Percentiles rank a stretch among this genome's conserved stretches.
Conservation (phyloP, 345 rosid genomes). For the Murraya koenigii region DNA sequence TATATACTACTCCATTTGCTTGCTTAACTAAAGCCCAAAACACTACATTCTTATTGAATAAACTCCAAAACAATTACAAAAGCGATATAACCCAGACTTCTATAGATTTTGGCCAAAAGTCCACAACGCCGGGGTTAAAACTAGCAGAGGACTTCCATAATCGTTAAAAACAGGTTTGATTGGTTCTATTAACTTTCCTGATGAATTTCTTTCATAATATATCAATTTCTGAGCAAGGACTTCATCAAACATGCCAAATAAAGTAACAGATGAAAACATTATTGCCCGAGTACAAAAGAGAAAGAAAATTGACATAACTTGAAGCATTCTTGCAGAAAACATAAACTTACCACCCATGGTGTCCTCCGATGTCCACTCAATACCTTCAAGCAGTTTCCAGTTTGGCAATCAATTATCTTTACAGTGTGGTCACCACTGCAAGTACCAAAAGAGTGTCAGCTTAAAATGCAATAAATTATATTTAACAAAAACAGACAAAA, state of each 20-base stretch:
- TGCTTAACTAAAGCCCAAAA: neutral
- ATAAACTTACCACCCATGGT: conserved; percentile 94
- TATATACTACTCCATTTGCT: neutral
- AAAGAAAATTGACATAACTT: neutral
- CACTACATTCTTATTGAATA: neutral
- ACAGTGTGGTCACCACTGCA: conserved; percentile 96
- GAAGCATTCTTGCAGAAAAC: neutral
- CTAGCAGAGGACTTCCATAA: neutral
- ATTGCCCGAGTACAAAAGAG: neutral
- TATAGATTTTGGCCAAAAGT: neutral
- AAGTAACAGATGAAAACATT: neutral
- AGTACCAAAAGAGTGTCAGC: conserved; percentile 11
- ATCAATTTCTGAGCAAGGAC: neutral
- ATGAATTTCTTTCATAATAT: neutral
- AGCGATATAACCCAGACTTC: neutral
- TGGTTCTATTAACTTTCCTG: neutral
- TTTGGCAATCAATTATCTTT: conserved; percentile 85
- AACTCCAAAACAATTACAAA: neutral
- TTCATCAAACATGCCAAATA: neutral
- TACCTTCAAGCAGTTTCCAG: conserved; percentile 90
- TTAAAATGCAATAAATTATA: conserved; percentile 16
- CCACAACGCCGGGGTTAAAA: neutral
- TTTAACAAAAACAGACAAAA: neutral
- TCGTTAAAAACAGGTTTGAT: neutral
- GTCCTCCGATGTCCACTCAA: conserved; percentile 93